A percentile compares a stretch with the other conserved stretches of the same genome.
Conservation (phyloP, 306 rosid genomes). For the Neltuma alba region DNA sequence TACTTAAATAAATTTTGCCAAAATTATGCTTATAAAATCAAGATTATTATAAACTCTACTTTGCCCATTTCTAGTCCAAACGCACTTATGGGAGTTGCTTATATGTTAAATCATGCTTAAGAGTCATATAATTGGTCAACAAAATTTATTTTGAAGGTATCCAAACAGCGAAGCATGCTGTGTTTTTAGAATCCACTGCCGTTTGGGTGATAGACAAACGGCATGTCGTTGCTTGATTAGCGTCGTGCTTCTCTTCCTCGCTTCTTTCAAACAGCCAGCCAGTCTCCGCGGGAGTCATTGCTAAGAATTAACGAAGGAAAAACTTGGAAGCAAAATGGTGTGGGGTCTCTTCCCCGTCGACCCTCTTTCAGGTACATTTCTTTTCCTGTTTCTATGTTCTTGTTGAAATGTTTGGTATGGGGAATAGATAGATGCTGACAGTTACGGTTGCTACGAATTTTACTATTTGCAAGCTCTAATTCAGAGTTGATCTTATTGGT, state of each 20-base stretch:
- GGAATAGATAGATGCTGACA: not conserved
- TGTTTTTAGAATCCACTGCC: too few relatives aligned
- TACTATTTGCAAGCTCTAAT: not conserved
- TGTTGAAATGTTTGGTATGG: not conserved
- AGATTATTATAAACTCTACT: too few relatives aligned
- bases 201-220: too few relatives aligned
- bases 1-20: too few relatives aligned
- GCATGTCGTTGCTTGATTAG: not conserved
- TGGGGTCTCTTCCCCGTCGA: slow-evolving; percentile 85
- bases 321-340: slow-evolving; percentile 58
- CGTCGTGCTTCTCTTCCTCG: not conserved
- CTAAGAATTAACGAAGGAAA: not conserved
- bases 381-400: not conserved
- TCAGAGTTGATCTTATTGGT: not conserved
- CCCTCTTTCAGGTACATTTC: slow-evolving; percentile 59
- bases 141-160: too few relatives aligned
- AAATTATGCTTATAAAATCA: too few relatives aligned
- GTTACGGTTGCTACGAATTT: not conserved
- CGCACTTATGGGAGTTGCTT: too few relatives aligned
- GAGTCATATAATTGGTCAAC: too few relatives aligned
- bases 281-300: not conserved
- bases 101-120: too few relatives aligned
- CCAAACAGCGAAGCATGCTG: too few relatives aligned
- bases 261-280: not conserved
- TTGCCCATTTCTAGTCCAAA: too few relatives aligned